Percentiles rank a stretch among this genome's conserved stretches.
phyloP scores from a whole-genome alignment of 805 yeast species.

The Starmera caribaea region DNA sequence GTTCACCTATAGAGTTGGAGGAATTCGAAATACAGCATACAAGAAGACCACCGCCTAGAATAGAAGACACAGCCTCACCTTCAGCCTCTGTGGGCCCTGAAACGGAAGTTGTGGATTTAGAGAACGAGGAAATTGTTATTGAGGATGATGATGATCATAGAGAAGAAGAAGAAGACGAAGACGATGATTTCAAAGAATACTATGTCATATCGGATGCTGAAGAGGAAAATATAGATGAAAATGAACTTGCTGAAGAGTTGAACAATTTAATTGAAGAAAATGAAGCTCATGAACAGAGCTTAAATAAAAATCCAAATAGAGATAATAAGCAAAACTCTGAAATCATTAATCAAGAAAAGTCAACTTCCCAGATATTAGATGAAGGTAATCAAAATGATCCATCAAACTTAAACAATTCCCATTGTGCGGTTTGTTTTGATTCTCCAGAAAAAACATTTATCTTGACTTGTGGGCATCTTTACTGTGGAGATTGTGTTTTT shows the following conservation, averaged over 20 bases:
- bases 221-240: conserved; percentile 6
- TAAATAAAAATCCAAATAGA: too few relatives aligned
- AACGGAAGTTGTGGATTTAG: not conserved
- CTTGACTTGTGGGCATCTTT: conserved; percentile 50
- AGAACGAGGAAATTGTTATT: not conserved
- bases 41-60: not conserved
- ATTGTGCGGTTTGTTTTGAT: conserved; percentile 50
- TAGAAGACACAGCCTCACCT: not conserved
- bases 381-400: conserved; percentile 8
- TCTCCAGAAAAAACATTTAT: conserved; percentile 37
- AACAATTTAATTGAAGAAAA: too few relatives aligned
- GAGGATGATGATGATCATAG: not conserved
- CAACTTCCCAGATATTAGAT: conserved; percentile 24
- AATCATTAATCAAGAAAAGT: conserved; percentile 13
- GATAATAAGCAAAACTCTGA: not conserved
- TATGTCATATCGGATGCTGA: conserved; percentile 13
- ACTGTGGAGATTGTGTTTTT: conserved; percentile 45
- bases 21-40: too few relatives aligned
- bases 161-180: conserved; percentile 15
- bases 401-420: conserved; percentile 10
- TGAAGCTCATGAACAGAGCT: too few relatives aligned
- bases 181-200: conserved; percentile 11
- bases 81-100: too few relatives aligned
- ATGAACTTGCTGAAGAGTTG: conserved; percentile 2
- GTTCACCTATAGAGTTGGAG: too few relatives aligned